Evolutionary conservation across 306 rosid species (phyloP), one percentile per base, ranked within the genome.

Genomic region (Inga oerstediana): DNA sequence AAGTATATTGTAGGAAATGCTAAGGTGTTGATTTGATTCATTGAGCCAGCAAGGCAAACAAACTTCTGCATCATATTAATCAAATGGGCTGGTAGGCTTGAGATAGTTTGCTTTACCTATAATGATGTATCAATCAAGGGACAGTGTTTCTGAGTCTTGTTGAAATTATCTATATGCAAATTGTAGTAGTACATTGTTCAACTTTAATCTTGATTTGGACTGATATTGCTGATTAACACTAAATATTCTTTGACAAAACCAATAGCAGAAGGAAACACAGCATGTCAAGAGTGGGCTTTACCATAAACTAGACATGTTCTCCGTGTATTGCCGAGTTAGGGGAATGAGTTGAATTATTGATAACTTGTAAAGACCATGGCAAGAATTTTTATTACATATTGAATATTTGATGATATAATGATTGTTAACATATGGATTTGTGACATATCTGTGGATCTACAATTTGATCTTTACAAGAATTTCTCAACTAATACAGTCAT

Each of bases 11-110:
- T 67, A 8, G n/a, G 66, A 72, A 52, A 9, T 54, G 72, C 43
- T 20, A 43, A 68, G 85, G 5, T 68, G 71, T 76, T 48, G 16
- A 67, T 32, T 76, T 44, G 24, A 45, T 71, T 80, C 20, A 34
- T 43, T 80, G 71, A 56, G 61, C 61, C 34, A 56, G 59, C 45
- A 24, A 69, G 77, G 69, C 45, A 22, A 70, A 54, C 66, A 41
- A 52, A 34, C 49, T 54, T 44, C 32, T 74, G 61, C 27, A n/a
- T 73, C 43, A 61, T 46, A 73, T 19, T 35, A 61, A 76, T 12
- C 32, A 56, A 10, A 39, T 13, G 39, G 44, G 52, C 27, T 54
- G 5, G 34, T 44, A 20, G 32, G 10, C 43, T 30, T 68, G 30
- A 5, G 65, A 68, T 58, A 37, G 65, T 68, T 41, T 27, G 52